Conservation (phyloP, 306 rosid genomes). For the Sindora glabra region DNA sequence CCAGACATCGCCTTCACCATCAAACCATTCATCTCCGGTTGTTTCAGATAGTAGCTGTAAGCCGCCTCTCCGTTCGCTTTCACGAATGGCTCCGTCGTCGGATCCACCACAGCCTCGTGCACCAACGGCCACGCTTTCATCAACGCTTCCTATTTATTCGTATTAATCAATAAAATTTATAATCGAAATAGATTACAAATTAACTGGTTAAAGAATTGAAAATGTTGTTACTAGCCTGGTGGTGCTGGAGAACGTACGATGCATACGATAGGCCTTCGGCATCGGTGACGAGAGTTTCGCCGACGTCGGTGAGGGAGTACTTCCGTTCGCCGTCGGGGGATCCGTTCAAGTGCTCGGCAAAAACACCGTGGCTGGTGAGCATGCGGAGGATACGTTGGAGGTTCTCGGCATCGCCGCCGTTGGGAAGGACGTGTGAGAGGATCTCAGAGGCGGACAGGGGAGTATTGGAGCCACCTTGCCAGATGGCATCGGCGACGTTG, state of each 20-base stretch:
- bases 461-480: conserved; percentile 63
- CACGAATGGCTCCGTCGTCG: conserved; percentile 64
- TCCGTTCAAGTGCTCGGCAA: conserved; percentile 39
- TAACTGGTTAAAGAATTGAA: no score
- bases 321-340: conserved; percentile 24
- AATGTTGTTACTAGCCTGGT: conserved; percentile 68
- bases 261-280: conserved; percentile 55
- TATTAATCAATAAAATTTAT: no score
- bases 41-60: conserved; percentile 58
- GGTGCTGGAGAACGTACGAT: conserved; percentile 82
- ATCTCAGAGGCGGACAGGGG: conserved; percentile 69
- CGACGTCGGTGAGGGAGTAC: conserved; percentile 69
- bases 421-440: conserved; percentile 36
- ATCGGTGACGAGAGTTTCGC: conserved; percentile 65
- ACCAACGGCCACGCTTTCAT: conserved; percentile 81
- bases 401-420: conserved; percentile 65
- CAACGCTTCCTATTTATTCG: conserved; percentile 52
- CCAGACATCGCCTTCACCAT: conserved; percentile 88
- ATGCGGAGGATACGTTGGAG: conserved; percentile 82
- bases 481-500: conserved; percentile 76
- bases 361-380: conserved; percentile 72
- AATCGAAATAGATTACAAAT: no score
- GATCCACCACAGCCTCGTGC: conserved; percentile 82
- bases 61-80: conserved; percentile 74
- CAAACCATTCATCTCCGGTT: conserved; percentile 65